Conservation (phyloP, 495 filamentous ascomycete species). For the Aspergillus nidulans region DNA sequence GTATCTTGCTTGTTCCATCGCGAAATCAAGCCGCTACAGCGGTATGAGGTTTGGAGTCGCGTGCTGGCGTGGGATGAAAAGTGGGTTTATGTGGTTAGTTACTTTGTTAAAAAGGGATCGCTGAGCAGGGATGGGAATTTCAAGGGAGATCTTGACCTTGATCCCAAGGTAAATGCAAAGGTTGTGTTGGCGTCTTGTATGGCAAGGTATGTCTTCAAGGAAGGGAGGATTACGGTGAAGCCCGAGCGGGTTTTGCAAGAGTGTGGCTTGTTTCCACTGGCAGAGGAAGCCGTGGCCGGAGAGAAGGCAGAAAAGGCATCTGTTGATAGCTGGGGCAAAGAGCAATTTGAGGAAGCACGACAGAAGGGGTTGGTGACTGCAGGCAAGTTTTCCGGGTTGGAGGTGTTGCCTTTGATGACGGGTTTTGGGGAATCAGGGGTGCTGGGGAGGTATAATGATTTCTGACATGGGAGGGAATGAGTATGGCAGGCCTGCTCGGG, state of each 20-base stretch:
- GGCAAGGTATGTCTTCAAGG: conserved; percentile 77
- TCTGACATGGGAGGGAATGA: too few relatives aligned
- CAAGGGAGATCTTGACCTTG: conserved; percentile 28
- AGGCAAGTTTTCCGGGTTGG: not conserved
- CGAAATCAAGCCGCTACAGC: conserved; percentile 64
- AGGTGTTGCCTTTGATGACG: not conserved
- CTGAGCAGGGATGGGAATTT: not conserved
- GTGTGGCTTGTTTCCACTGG: not conserved
- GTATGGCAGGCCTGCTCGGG: too few relatives aligned
- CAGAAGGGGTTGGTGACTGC: not conserved
- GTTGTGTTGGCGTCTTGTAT: conserved; percentile 45
- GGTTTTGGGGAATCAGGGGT: not conserved
- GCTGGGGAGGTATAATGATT: not conserved
- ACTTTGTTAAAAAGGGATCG: conserved; percentile 53
- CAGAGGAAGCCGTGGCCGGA: not conserved
- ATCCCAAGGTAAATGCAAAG: conserved; percentile 10
- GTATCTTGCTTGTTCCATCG: conserved; percentile 64
- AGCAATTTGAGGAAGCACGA: too few relatives aligned
- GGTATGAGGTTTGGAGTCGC: conserved; percentile 72
- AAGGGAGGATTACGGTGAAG: conserved; percentile 71
- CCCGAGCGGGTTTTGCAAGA: conserved; percentile 64
- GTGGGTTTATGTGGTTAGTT: conserved; percentile 63
- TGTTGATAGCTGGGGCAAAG: not conserved
- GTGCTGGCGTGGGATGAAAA: conserved; percentile 68
- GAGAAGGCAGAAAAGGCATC: not conserved